Conservation (phyloP, 1,284 basidiomycete genomes). For the Ceratobasidium sp. region DNA sequence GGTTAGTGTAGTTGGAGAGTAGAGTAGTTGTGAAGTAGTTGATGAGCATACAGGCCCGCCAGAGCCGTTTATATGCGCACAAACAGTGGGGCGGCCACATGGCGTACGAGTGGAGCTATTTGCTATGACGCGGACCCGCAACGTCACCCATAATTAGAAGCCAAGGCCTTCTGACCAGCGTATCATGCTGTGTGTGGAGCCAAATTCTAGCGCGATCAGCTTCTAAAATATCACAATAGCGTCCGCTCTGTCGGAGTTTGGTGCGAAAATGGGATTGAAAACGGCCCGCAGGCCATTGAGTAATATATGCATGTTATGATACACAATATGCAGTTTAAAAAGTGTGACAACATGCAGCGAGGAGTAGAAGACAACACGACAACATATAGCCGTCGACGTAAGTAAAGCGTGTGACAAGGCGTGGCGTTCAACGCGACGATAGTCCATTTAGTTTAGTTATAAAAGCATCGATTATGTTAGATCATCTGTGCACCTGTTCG, state of each 20-base stretch:
- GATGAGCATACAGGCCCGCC: neutral
- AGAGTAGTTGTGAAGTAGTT: neutral
- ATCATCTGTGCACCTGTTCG: constrained; percentile 37
- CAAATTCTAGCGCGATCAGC: too few relatives aligned
- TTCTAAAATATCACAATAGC: too few relatives aligned
- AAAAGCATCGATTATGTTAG: constrained; percentile 3
- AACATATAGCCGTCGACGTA: constrained; percentile 6
- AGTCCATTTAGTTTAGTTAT: neutral
- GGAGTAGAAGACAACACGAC: neutral
- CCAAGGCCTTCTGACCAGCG: too few relatives aligned
- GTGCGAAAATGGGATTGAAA: neutral
- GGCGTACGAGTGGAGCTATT: too few relatives aligned
- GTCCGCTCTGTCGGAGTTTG: too few relatives aligned
- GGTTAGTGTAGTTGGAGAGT: neutral
- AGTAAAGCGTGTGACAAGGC: neutral
- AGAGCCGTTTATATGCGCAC: constrained; percentile 15
- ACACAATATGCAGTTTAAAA: constrained; percentile 32
- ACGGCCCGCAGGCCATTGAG: neutral
- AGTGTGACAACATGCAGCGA: constrained; percentile 23
- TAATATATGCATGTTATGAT: constrained; percentile 34
- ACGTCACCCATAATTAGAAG: neutral
- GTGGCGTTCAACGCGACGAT: constrained; percentile 1
- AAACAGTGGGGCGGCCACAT: too few relatives aligned
- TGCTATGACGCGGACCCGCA: neutral
- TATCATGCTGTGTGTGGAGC: too few relatives aligned